Evolutionary conservation across 2,329 filamentous ascomycete genomes (phyloP).

Genomic region (Alternaria alternata): DNA sequence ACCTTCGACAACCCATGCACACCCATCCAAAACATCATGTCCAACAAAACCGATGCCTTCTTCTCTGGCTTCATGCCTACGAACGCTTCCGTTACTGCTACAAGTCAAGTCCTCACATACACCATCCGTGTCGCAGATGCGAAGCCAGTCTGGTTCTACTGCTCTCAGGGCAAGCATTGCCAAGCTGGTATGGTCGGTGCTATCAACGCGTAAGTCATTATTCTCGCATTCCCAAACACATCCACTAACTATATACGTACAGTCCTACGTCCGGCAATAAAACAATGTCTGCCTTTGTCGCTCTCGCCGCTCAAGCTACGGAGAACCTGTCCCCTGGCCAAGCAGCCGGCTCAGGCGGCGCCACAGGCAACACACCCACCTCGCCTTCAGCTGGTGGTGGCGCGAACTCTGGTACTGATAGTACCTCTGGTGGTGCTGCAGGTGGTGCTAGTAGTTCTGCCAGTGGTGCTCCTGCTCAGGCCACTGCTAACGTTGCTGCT

Average conservation of each 20-base stretch:
- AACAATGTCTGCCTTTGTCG: slow-evolving; percentile 46
- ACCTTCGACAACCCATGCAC: slow-evolving; percentile 75
- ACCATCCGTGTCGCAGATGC: slow-evolving; percentile 74
- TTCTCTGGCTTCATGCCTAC: slow-evolving; percentile 72
- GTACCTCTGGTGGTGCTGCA: slow-evolving; percentile 7
- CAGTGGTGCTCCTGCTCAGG: slow-evolving; percentile 31
- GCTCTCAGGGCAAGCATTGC: slow-evolving; percentile 77
- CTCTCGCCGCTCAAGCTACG: slow-evolving; percentile 50
- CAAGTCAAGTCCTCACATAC: slow-evolving; percentile 67
- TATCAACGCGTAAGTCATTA: slow-evolving; percentile 71
- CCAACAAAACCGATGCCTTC: slow-evolving; percentile 63
- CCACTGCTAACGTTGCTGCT: slow-evolving; percentile 38
- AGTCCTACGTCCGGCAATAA: slow-evolving; percentile 47
- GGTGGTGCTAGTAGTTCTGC: slow-evolving; percentile 20
- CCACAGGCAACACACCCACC: slow-evolving; percentile 16
- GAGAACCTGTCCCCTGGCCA: slow-evolving; percentile 55
- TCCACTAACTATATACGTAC: slow-evolving; percentile 24
- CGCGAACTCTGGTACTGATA: slow-evolving; percentile 17
- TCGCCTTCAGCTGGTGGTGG: slow-evolving; percentile 11
- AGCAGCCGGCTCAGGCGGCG: slow-evolving; percentile 27
- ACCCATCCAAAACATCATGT: slow-evolving; percentile 61
- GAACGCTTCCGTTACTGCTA: slow-evolving; percentile 36
- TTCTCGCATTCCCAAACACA: not conserved
- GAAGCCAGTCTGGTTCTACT: slow-evolving; percentile 81
- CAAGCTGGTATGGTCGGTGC: slow-evolving; percentile 78